Evolutionary conservation across 768 basidiomycete genomes (phyloP), one percentile per base, ranked within the genome.

Genomic region (Rhizopogon vulgaris): DNA sequence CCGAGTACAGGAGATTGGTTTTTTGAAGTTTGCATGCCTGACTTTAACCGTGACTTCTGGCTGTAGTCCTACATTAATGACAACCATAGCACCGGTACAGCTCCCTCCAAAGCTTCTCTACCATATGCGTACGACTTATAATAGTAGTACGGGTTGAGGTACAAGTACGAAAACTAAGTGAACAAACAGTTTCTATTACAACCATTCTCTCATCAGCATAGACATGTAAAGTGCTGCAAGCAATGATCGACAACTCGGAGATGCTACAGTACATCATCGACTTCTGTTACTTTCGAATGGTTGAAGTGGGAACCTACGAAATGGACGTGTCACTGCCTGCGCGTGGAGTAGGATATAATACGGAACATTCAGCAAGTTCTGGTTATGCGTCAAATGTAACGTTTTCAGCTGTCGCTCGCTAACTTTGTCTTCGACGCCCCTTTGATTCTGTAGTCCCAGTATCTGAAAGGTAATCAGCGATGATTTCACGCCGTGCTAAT

Each of bases 401-500:
- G 51, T 60, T 46, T 14, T 46, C 30, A 46, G 45, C 18, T 4
- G 30, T 46, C 45, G 34, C 18, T 18, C 18, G 30, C 30, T 22
- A 18, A 46, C 14, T 34, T 15, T 4, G 30, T 65, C 54, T 60
- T 55, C 11, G 60, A 53, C n/a, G 75, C 79, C 52, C 82, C 78
- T 50, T 72, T 74, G 57, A 84, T 80, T n/a, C 87, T 80, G 55
- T 80, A 80, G 49, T 85, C 85, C 87, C 87, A 89, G 63, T 89
- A 89, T 62, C 87, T 89, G 58, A 12, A 41, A 27, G 48, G 53
- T 41, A 48, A 61, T 24, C 50, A 32, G 49, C 50, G 43, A 41
- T 45, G 54, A 60, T 38, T 57, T n/a, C 42, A 34, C 3, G 55
- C 68, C 30, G 12, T n/a, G 43, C 25, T 25, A 39, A 55, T n/a